phyloP scores from a whole-genome alignment of 78 protist species.

The Parvularia atlantis region DNA sequence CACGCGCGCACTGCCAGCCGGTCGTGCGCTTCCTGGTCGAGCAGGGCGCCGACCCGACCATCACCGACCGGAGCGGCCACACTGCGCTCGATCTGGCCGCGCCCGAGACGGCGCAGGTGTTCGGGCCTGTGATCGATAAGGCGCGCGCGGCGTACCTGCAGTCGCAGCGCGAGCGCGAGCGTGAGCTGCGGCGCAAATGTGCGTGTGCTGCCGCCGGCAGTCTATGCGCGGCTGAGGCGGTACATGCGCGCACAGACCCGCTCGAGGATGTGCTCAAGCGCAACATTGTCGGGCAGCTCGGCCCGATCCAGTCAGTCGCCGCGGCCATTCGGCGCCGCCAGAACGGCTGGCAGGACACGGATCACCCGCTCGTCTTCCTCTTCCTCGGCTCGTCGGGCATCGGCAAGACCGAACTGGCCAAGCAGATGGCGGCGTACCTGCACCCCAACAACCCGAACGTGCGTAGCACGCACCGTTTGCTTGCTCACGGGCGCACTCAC shows the following conservation, averaged over 20 bases:
- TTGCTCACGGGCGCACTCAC: no score
- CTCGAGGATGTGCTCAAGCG: conserved; percentile 3
- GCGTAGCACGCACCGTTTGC: no score
- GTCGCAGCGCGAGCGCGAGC: neutral
- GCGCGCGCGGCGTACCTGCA: neutral
- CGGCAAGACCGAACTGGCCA: conserved; percentile 33
- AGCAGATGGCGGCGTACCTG: neutral
- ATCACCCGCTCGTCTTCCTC: conserved; percentile 24
- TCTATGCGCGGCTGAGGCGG: no score
- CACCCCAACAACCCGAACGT: neutral
- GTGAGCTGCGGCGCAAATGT: neutral
- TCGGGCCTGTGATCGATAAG: neutral
- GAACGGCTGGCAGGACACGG: conserved; percentile 35
- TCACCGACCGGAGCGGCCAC: neutral
- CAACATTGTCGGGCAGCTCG: conserved; percentile 15
- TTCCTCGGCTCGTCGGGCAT: conserved; percentile 35
- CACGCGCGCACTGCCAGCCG: neutral
- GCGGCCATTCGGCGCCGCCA: conserved; percentile 3
- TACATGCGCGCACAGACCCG: no score
- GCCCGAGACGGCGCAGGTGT: neutral
- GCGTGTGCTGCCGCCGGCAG: neutral
- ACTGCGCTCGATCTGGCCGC: conserved; percentile 5
- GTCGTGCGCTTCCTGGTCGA: conserved; percentile 6
- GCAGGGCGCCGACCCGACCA: conserved; percentile 16
- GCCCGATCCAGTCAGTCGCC: conserved; percentile 10